Conservation (phyloP, 371 early-diverging fungal species). For the Mucor indicus region DNA sequence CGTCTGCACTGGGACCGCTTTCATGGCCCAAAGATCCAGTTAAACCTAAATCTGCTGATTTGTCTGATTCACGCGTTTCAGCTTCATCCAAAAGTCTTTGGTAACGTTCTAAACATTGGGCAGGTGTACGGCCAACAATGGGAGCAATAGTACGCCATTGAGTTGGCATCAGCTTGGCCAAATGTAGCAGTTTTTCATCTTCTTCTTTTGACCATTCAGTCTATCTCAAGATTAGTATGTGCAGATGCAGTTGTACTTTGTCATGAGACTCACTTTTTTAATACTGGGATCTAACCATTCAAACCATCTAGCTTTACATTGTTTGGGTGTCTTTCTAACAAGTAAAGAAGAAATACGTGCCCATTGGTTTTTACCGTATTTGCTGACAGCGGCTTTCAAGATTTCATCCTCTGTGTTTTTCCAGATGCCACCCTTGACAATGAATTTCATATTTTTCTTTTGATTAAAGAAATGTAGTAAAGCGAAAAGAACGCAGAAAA, state of each 20-base stretch:
- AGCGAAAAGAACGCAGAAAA: too few relatives aligned
- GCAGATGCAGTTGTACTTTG: not conserved
- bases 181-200: constrained; percentile 94
- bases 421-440: constrained; percentile 79
- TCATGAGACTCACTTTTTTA: constrained; percentile 68
- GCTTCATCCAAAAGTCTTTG: constrained; percentile 95
- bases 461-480: too few relatives aligned
- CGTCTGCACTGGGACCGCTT: constrained; percentile 75
- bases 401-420: constrained; percentile 96
- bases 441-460: constrained; percentile 36
- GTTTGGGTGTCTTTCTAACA: constrained; percentile 93
- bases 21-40: constrained; percentile 66
- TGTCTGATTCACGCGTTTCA: constrained; percentile 66
- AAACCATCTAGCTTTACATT: constrained; percentile 98
- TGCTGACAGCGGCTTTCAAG: constrained; percentile 96
- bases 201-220: constrained; percentile 98
- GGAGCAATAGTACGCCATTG: constrained; percentile 99
- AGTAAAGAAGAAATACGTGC: constrained; percentile 95
- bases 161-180: constrained; percentile 98
- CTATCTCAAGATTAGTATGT: constrained; percentile 19
- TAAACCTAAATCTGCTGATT: constrained; percentile 62
- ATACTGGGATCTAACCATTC: constrained; percentile 99
- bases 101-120: constrained; percentile 97
- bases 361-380: constrained; percentile 99
- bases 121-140: constrained; percentile 96